These are phyloP conservation scores for Botrytis medusae DNA, from an alignment of 2,329 filamentous ascomycete species.

Conservation along the genomic window DNA sequence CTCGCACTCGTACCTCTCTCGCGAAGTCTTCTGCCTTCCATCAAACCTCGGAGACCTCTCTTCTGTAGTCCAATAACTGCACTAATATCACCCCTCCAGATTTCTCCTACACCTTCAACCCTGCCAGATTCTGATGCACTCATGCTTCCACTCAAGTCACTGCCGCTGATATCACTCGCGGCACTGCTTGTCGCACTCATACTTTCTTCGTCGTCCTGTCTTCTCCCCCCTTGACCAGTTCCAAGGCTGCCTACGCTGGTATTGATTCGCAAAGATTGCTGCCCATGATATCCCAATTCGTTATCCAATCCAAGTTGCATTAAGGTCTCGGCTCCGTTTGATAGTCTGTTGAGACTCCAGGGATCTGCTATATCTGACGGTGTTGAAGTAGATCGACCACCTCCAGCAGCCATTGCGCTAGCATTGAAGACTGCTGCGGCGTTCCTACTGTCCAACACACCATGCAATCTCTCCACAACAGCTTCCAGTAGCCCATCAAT, in stretches of 20 bases:
- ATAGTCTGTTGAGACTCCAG: slow-evolving; percentile 42
- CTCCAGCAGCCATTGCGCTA: slow-evolving; percentile 94
- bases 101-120: slow-evolving; percentile 52
- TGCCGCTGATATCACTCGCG: slow-evolving; percentile 35
- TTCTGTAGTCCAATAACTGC: slow-evolving; percentile 96
- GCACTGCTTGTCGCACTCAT: slow-evolving; percentile 36
- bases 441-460: slow-evolving; percentile 86
- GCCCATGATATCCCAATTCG: slow-evolving; percentile 27
- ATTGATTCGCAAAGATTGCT: slow-evolving; percentile 48
- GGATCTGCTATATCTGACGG: slow-evolving; percentile 49
- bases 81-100: slow-evolving; percentile 81
- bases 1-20: slow-evolving; percentile 59
- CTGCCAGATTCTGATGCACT: slow-evolving; percentile 43
- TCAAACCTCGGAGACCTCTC: slow-evolving; percentile 82
- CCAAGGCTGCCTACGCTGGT: slow-evolving; percentile 46
- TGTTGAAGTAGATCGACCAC: slow-evolving; percentile 75
- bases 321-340: slow-evolving; percentile 20
- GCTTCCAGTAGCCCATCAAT: slow-evolving; percentile 91
- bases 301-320: slow-evolving; percentile 29
- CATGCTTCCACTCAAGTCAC: slow-evolving; percentile 38
- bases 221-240: slow-evolving; percentile 37
- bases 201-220: slow-evolving; percentile 40
- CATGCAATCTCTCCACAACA: slow-evolving; percentile 86
- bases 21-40: slow-evolving; percentile 87
- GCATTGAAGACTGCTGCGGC: slow-evolving; percentile 98